Base-by-base conservation (phyloP, 176 grass and related monocot genomes). In the Aegilops bicornis region DNA sequence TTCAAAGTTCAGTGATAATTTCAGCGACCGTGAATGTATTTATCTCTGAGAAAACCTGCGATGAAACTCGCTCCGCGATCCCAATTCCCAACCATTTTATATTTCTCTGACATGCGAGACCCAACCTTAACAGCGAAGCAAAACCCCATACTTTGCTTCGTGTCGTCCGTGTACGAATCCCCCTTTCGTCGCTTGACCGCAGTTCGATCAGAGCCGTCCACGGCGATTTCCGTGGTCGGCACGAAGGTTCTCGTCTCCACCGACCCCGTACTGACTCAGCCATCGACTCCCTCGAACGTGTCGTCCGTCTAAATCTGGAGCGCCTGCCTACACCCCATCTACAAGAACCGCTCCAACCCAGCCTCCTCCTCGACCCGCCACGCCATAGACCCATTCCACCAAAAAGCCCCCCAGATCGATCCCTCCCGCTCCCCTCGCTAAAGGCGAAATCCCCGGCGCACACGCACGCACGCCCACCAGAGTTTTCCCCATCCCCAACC, bases 221-320 rank as follows among this genome's bases (percentile, higher is more conserved):
- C 86, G 65, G 58, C 8, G 62, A 25, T 59, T 10, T 36, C 14
- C 13, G 50, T n/a, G 77, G 70, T 76, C 77, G 64, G 76, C 82
- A 69, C 19, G 61, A 84, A 59, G 40, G 22, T 69, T 62, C 47
- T 54, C 42, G 81, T 59, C 67, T 17, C 56, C 79, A 20, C 61
- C 67, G 48, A 37, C 6, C 78, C 77, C 68, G 84, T 87, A 87
- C 74, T 91, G 85, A 84, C 89, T 91, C 89, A 84, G 80, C 85
- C 68, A 52, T 79, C 85, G 69, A 12, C 3, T 10, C 48, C 89
- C 81, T 91, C 86, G 78, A 88, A 91, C 82, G 82, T 73, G 89
- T 85, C 89, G 86, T 1, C 77, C 48, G 1, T 33, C 32, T 33
- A 67, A 20, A 65, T 8, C 20, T 7, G 7, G 17, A 0, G 7